Base-by-base conservation (phyloP, 2,329 filamentous ascomycete species). In the Fusarium sp. region DNA sequence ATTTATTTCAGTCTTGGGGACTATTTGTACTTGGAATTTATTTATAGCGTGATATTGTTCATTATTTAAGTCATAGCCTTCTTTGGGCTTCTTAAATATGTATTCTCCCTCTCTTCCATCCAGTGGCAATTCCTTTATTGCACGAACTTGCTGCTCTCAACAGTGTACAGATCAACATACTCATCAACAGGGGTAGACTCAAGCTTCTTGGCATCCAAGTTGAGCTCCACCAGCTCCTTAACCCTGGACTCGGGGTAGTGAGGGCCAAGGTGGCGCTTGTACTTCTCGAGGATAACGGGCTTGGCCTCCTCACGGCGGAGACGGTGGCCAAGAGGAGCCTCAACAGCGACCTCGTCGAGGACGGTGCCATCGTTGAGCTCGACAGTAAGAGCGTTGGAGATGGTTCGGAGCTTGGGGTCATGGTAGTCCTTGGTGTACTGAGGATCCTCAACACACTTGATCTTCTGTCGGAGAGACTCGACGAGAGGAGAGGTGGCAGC, bases 401-500 rank as follows among this genome's bases (percentile, higher is more conserved):
- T 99, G 82, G 94, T 98, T 77, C 96, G 93, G 85, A 97, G 93
- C 74, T 88, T 85, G 30, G 96, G 94, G 85, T 98, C 88, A 81
- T 99, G 96, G 90, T 99, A 99, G 83, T 98, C 95, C 79, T 87
- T 84, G 74, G 96, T 98, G 87, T 95, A 98, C 83, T 95, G 89
- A 62, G 94, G 92, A 83, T 99, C 96, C 84, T 99, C 96, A 57
- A 98, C 94, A 82, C 96, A 99, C 82, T 90, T 90, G 85, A 99
- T 98, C 86, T 93, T 93, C 86, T 97, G 87, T 79, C 96, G 91
- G 69, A 99, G 91, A 61, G 91, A 92, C 83, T 98, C 96, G 66
- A 99, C 91, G 46, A 98, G 90, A 62, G 90, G 89, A 22, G 93
- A 97, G 62, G 92, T 95, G 70, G 96, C 96, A 53, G 96, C 95